Evolutionary conservation across 2,329 filamentous ascomycete genomes (phyloP).

Genomic region (Hymenoscyphus occultus): DNA sequence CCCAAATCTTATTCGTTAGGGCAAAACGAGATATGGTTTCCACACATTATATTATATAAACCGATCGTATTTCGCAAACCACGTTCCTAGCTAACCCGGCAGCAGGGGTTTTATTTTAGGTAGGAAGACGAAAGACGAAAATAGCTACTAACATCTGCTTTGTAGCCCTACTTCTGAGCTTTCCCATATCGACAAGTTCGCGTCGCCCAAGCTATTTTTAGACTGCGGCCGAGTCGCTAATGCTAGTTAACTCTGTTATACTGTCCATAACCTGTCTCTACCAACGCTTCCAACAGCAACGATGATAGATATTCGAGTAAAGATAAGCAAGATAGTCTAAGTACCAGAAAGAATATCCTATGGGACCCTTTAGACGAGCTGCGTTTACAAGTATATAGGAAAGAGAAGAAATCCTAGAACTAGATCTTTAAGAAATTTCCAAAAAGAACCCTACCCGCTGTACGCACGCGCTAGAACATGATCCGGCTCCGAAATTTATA

Average conservation of each 20-base stretch:
- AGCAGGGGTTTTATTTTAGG: too few species aligned
- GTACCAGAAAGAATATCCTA: constrained; percentile 18
- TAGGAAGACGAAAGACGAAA: constrained; percentile 3
- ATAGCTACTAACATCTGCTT: too few species aligned
- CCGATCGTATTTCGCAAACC: neutral
- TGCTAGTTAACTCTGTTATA: too few species aligned
- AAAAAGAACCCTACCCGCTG: neutral
- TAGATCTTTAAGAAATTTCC: constrained; percentile 21
- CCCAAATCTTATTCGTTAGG: constrained; percentile 1
- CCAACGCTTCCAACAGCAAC: too few species aligned
- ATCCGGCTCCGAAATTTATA: constrained; percentile 11
- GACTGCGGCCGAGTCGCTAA: neutral
- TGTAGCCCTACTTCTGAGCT: too few species aligned
- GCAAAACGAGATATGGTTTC: neutral
- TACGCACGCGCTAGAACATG: too few species aligned
- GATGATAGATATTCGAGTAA: constrained; percentile 12
- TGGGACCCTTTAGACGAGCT: constrained; percentile 19
- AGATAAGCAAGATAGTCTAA: constrained; percentile 9
- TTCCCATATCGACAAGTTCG: neutral
- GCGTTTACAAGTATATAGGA: constrained; percentile 20
- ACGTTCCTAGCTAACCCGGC: too few species aligned
- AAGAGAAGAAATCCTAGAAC: constrained; percentile 20
- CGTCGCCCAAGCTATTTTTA: constrained; percentile 5
- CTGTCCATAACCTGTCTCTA: too few species aligned
- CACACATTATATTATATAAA: too few species aligned